Percentiles rank a stretch among this genome's conserved stretches.
phyloP scores from a whole-genome alignment of 1,284 basidiomycete species.

The Meira nashicola region DNA sequence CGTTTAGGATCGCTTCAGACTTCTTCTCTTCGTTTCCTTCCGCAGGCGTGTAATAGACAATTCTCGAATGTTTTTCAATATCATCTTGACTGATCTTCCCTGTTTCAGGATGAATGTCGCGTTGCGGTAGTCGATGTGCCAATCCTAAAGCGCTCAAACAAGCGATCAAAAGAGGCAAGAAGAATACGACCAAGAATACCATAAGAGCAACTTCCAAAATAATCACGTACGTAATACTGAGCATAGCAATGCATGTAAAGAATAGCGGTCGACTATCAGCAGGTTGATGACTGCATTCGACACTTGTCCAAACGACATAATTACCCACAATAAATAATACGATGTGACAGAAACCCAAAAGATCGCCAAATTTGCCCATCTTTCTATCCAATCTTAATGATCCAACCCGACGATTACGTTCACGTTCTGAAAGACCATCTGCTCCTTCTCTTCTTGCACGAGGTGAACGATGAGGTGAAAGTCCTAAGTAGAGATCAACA shows the following conservation, averaged over 20 bases:
- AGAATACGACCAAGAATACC: constrained; percentile 31
- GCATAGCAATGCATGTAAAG: constrained; percentile 27
- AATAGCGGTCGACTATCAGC: constrained; percentile 35
- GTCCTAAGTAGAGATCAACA: constrained; percentile 36
- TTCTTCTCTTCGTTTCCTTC: constrained; percentile 17
- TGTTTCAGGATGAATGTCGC: constrained; percentile 28
- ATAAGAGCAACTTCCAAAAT: constrained; percentile 37
- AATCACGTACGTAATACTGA: constrained; percentile 35
- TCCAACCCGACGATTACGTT: constrained; percentile 29
- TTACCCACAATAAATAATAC: constrained; percentile 44
- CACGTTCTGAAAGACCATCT: constrained; percentile 24
- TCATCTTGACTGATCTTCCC: constrained; percentile 31
- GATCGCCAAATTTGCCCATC: constrained; percentile 24
- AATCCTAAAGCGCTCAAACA: constrained; percentile 34
- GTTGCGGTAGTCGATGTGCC: constrained; percentile 21
- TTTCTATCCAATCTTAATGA: constrained; percentile 29
- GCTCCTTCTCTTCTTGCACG: constrained; percentile 25
- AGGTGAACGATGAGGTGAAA: constrained; percentile 34
- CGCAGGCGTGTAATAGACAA: constrained; percentile 36
- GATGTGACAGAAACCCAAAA: constrained; percentile 30
- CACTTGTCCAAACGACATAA: constrained; percentile 33
- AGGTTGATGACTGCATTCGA: constrained; percentile 32
- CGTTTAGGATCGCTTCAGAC: not conserved
- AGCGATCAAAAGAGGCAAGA: constrained; percentile 32
- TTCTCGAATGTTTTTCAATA: constrained; percentile 29